A percentile compares a stretch with the other conserved stretches of the same genome.
These are phyloP conservation scores for Oenanthe sinensis DNA, from an alignment of 129 eudicot genomes.

Conservation along the genomic window DNA sequence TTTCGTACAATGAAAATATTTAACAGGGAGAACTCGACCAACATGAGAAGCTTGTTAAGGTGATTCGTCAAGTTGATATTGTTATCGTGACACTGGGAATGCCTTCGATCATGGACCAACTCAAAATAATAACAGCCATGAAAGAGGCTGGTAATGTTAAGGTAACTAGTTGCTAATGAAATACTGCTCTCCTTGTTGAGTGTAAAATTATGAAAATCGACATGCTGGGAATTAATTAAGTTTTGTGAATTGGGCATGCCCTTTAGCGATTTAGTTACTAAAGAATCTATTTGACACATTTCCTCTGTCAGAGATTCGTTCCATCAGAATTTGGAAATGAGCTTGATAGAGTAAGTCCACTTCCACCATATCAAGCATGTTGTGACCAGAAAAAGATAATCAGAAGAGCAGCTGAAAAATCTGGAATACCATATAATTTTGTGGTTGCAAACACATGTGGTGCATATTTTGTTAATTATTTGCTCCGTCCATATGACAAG, in stretches of 20 bases:
- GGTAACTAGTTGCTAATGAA: constrained; percentile 1
- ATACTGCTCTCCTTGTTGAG: neutral
- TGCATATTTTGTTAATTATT: constrained; percentile 19
- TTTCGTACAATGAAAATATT: neutral
- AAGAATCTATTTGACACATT: neutral
- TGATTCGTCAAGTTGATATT: constrained; percentile 19
- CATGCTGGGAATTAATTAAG: too few species aligned
- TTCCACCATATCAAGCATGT: constrained; percentile 21
- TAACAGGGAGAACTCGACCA: constrained; percentile 24
- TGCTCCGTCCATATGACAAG: constrained; percentile 19
- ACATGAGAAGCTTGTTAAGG: constrained; percentile 26
- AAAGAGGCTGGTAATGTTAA: constrained; percentile 31
- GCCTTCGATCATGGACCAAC: constrained; percentile 26
- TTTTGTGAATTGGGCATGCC: neutral
- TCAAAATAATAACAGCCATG: constrained; percentile 24
- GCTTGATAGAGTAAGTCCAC: constrained; percentile 15
- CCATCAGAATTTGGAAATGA: constrained; percentile 34
- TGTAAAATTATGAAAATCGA: too few species aligned
- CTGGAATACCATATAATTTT: constrained; percentile 23
- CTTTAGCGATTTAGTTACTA: too few species aligned
- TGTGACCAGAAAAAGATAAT: constrained; percentile 20
- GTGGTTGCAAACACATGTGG: constrained; percentile 20
- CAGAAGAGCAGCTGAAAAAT: constrained; percentile 24
- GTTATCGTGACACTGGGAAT: constrained; percentile 22
- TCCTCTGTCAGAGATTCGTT: constrained; percentile 19